phyloP scores from a whole-genome alignment of 73 alveolate species.

The Tetrahymena thermophila region DNA sequence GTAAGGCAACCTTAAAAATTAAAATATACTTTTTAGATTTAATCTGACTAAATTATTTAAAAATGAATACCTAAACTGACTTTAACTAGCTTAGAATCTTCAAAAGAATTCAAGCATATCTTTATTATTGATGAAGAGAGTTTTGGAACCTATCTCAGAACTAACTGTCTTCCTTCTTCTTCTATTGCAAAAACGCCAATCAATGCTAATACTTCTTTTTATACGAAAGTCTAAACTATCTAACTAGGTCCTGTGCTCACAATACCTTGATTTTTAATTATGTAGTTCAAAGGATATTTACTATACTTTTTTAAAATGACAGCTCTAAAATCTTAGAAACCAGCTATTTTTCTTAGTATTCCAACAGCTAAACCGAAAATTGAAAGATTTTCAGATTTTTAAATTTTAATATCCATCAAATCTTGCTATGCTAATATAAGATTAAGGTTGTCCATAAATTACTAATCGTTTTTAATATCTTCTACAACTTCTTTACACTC shows the following conservation, averaged over 20 bases:
- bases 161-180: background rate
- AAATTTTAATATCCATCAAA: background rate
- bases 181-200: background rate
- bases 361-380: background rate
- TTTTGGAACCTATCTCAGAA: background rate
- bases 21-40: background rate
- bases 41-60: background rate
- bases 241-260: background rate
- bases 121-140: background rate
- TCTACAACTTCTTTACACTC: background rate
- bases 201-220: background rate
- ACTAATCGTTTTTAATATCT: background rate
- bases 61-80: background rate
- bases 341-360: background rate
- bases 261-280: background rate
- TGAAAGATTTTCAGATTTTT: background rate
- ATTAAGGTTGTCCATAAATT: background rate
- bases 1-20: background rate
- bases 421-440: background rate
- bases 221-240: background rate
- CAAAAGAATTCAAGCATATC: background rate
- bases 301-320: background rate
- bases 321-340: background rate
- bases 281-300: background rate
- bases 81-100: background rate